Evolutionary conservation across 176 grass and related monocot species (phyloP).

Genomic region (Alloteropsis semialata): DNA sequence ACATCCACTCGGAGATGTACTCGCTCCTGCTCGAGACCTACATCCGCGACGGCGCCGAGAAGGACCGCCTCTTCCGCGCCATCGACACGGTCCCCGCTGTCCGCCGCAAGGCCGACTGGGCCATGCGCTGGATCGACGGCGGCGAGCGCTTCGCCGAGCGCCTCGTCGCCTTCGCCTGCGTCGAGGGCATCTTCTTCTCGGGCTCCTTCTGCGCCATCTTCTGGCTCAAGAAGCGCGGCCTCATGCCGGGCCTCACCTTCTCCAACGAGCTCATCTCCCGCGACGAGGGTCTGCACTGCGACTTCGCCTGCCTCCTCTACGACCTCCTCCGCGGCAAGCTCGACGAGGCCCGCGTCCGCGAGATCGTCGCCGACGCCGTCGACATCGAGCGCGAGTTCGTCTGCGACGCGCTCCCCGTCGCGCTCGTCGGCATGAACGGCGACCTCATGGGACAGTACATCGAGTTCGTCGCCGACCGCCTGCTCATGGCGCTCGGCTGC

Average conservation of each 20-base stretch:
- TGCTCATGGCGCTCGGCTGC: slow-evolving; percentile 55
- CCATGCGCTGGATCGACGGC: slow-evolving; percentile 77
- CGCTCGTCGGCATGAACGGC: slow-evolving; percentile 74
- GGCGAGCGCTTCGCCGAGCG: slow-evolving; percentile 74
- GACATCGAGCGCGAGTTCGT: slow-evolving; percentile 88
- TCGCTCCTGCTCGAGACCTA: slow-evolving; percentile 84
- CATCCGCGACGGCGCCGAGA: slow-evolving; percentile 68
- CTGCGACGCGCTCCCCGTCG: slow-evolving; percentile 68
- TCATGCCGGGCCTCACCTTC: slow-evolving; percentile 96
- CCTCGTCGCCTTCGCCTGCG: slow-evolving; percentile 78
- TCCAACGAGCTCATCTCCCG: slow-evolving; percentile 99
- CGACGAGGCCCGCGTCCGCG: slow-evolving; percentile 47
- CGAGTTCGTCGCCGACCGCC: slow-evolving; percentile 75
- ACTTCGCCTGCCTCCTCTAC: slow-evolving; percentile 94
- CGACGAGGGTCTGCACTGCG: slow-evolving; percentile 95
- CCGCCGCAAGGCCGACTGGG: slow-evolving; percentile 77
- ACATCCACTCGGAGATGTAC: slow-evolving; percentile 98
- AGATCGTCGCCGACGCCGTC: slow-evolving; percentile 66
- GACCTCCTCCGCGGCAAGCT: slow-evolving; percentile 56
- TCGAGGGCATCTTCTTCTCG: slow-evolving; percentile 97
- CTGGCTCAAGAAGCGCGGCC: slow-evolving; percentile 93
- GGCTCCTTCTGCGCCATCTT: slow-evolving; percentile 96
- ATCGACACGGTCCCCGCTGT: slow-evolving; percentile 73
- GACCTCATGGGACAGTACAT: slow-evolving; percentile 74
- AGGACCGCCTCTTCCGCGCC: slow-evolving; percentile 77